phyloP scores from a whole-genome alignment of 768 basidiomycete species.

The Myochromella boudieri region DNA sequence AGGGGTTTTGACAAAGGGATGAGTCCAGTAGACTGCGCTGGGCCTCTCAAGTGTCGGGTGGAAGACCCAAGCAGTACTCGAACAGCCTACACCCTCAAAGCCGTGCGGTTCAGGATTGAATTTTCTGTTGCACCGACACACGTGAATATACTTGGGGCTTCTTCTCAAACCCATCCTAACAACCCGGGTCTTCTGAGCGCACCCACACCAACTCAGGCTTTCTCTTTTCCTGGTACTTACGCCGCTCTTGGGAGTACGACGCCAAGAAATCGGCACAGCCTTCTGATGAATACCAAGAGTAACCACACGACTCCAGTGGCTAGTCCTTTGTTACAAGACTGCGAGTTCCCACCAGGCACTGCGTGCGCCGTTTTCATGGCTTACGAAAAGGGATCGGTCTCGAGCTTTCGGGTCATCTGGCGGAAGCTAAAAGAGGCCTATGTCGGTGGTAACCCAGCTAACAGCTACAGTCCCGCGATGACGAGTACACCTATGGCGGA shows the following conservation, averaged over 20 bases:
- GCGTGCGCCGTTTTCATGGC: conserved; percentile 71
- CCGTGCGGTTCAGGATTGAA: conserved; percentile 83
- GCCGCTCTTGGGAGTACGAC: conserved; percentile 10
- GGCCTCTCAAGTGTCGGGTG: conserved; percentile 44
- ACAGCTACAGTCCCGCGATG: conserved; percentile 41
- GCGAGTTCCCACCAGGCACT: conserved; percentile 36
- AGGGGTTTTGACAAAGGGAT: conserved; percentile 25
- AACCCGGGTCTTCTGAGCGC: conserved; percentile 12
- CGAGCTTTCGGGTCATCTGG: conserved; percentile 80
- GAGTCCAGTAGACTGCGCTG: conserved; percentile 23
- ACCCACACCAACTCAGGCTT: conserved; percentile 14
- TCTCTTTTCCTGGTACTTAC: neutral
- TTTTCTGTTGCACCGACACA: conserved; percentile 40
- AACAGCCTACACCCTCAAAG: conserved; percentile 58
- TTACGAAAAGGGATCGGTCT: conserved; percentile 89
- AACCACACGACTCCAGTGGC: conserved; percentile 13
- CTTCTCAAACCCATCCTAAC: conserved; percentile 5
- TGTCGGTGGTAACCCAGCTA: conserved; percentile 33
- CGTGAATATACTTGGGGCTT: neutral
- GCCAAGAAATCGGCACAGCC: conserved; percentile 24
- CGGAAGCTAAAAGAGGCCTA: conserved; percentile 72
- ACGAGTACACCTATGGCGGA: conserved; percentile 42
- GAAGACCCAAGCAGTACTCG: conserved; percentile 46
- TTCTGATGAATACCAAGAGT: conserved; percentile 20
- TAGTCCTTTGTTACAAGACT: conserved; percentile 17